Evolutionary conservation across 179 eudicot genomes (phyloP), one percentile per base, ranked within the genome.

Genomic region (Heliamphora ciliata): DNA sequence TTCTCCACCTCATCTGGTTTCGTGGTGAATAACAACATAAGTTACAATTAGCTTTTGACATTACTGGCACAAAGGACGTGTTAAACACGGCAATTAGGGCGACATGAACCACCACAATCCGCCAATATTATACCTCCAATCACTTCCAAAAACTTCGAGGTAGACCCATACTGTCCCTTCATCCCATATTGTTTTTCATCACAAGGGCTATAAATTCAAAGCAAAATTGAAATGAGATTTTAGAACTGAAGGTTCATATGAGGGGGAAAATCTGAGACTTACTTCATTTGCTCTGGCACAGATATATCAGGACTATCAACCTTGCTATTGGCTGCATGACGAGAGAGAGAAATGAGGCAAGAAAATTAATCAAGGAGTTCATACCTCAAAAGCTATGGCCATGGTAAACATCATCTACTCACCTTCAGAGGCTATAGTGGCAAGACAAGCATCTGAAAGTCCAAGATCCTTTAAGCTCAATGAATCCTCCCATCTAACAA

Each of bases 381-480:
- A 46, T 0, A 79, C 63, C 50, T 46, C 66, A 70, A 70, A 5
- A 55, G 18, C n/a, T 17, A 1, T 9, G 63, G 59, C 76, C 50
- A 50, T n/a, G 54, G 24, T 11, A 44, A 52, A 46, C 3, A 14
- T 47, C 11, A 85, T 2, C 67, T 63, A 79, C 97, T 88, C 64
- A 95, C 98, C 98, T 90, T 90, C 89, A 80, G 97, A 89, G 72
- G 93, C 95, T 63, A 95, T 91, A 9, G 97, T 89, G 69, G 97
- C 97, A 71, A 95, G 90, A 83, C 90, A 88, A 61, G 81, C 92
- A 76, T 93, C 97, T 74, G 98, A 95, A 68, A 95, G 90, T 6
- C 98, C 98, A 82, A 95, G 91, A 72, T 85, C 90, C 84, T 84
- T 86, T 81, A 95, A 88, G 87, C 88, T 92, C 82, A 89, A 73